Percentiles rank a stretch among this genome's conserved stretches.
phyloP scores from a whole-genome alignment of 768 basidiomycete species.

The Xerocomellus intermedius region DNA sequence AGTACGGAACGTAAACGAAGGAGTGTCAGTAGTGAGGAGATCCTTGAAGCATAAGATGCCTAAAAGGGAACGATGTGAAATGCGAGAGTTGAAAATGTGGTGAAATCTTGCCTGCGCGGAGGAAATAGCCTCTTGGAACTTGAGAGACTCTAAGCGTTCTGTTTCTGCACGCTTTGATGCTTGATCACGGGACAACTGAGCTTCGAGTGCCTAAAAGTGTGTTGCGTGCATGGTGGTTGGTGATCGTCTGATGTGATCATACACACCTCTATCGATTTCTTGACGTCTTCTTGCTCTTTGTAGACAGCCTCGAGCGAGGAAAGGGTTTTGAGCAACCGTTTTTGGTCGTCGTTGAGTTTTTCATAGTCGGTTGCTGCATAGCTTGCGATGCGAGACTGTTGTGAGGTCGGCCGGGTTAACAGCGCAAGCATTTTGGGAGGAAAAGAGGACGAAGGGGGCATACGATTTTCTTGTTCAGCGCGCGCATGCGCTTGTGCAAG shows the following conservation, averaged over 20 bases:
- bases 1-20: constrained; percentile 57
- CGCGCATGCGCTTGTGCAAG: constrained; percentile 73
- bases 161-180: constrained; percentile 53
- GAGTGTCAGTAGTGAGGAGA: constrained; percentile 54
- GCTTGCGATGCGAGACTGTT: constrained; percentile 66
- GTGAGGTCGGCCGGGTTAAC: constrained; percentile 9
- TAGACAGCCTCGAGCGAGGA: constrained; percentile 73
- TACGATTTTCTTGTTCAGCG: constrained; percentile 83
- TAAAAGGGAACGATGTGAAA: constrained; percentile 24
- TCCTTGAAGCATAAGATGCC: constrained; percentile 43
- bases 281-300: constrained; percentile 82
- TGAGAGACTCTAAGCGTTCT: constrained; percentile 54
- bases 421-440: constrained; percentile 1
- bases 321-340: constrained; percentile 65
- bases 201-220: constrained; percentile 54
- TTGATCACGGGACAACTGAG: constrained; percentile 57
- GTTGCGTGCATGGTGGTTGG: constrained; percentile 1
- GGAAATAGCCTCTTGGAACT: constrained; percentile 54
- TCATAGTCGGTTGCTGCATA: constrained; percentile 68
- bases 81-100: neutral
- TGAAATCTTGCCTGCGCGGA: constrained; percentile 51
- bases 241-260: constrained; percentile 9
- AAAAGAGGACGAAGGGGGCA: constrained; percentile 27
- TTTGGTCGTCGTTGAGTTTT: constrained; percentile 88
- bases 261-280: constrained; percentile 85